Base-by-base conservation (phyloP, 805 yeast species). In the Suhomyces vadensis region DNA sequence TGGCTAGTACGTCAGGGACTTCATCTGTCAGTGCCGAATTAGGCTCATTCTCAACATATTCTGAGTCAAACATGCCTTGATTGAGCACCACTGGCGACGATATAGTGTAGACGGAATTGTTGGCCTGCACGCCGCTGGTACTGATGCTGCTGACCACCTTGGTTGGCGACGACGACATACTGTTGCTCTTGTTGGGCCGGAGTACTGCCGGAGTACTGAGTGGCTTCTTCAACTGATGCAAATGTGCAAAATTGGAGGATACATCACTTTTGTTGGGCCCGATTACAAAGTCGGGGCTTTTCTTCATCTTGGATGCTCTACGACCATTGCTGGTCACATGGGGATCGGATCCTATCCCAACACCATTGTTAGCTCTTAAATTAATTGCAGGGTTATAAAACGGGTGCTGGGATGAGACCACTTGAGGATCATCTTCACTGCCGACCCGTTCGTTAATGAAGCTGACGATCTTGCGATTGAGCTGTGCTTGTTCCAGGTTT, bases 191-290 rank as follows among this genome's bases (percentile, higher is more conserved):
- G 16, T 29, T 23, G 8, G 80, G 79, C 24, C 82, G 58, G 42
- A 78, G 64, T 11, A 78, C 82, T 2, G 82, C 79, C 4, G 83
- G 83, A 2, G 73, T 61, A 53, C 74, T 69, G 46, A 74, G 58
- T 4, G 79, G 78, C 38, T 75, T 63, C 44, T 70, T 75, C 35
- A 71, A 67, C 46, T 71, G 73, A 53, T 77, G 74, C 31, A 78
- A 35, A 16, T 37, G 42, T 14, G 36, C 41, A 16, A 40, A 40
- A 16, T 23, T 10, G 37, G 33, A 22, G 5, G 41, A 10, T 3
- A 14, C 20, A n/a, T 16, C 33, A 16, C 33, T n/a, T 8, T 29
- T 29, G 3, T 10, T 16, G 3, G 37, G 16, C 20, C 24, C 37
- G 17, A 33, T 20, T 5, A 20, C 37, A 33, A 16, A 20, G 24